phyloP scores from a whole-genome alignment of 768 basidiomycete species.

The Pleurotus cornucopiae region DNA sequence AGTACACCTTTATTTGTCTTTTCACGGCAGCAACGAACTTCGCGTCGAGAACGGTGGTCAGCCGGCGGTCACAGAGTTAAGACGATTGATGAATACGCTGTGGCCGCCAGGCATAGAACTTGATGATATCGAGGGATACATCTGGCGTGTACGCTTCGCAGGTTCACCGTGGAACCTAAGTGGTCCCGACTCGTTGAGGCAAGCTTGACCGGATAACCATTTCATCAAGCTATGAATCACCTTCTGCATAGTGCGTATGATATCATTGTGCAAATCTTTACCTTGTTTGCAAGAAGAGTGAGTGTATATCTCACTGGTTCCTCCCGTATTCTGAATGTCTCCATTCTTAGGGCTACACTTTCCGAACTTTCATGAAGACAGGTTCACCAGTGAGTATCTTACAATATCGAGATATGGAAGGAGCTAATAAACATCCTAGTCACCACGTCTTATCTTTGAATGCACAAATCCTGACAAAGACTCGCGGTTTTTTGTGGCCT shows the following conservation, averaged over 20 bases:
- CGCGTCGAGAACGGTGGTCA: conserved; percentile 48
- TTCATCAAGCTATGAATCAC: conserved; percentile 8
- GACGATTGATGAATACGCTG: conserved; percentile 49
- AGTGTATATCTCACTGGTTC: conserved; percentile 16
- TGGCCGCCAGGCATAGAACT: conserved; percentile 66
- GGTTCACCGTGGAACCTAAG: conserved; percentile 66
- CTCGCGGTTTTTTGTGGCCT: conserved; percentile 61
- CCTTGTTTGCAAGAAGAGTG: conserved; percentile 56
- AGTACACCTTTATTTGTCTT: conserved; percentile 75
- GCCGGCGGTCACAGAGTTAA: conserved; percentile 54
- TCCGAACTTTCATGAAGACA: conserved; percentile 57
- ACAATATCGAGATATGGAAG: background rate
- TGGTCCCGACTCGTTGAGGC: conserved; percentile 53
- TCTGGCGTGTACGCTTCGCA: conserved; percentile 61
- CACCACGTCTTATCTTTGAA: conserved; percentile 9
- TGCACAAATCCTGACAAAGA: conserved; percentile 37
- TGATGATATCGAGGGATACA: conserved; percentile 36
- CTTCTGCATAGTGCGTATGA: conserved; percentile 43
- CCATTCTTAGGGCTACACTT: conserved; percentile 61
- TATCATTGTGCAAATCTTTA: conserved; percentile 58
- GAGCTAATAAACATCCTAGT: background rate
- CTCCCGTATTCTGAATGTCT: conserved; percentile 9
- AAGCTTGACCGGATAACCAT: conserved; percentile 16
- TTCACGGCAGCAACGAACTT: conserved; percentile 63
- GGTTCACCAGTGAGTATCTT: conserved; percentile 41